Conservation (phyloP, 768 basidiomycete species). For the Antrodiella citrinella region DNA sequence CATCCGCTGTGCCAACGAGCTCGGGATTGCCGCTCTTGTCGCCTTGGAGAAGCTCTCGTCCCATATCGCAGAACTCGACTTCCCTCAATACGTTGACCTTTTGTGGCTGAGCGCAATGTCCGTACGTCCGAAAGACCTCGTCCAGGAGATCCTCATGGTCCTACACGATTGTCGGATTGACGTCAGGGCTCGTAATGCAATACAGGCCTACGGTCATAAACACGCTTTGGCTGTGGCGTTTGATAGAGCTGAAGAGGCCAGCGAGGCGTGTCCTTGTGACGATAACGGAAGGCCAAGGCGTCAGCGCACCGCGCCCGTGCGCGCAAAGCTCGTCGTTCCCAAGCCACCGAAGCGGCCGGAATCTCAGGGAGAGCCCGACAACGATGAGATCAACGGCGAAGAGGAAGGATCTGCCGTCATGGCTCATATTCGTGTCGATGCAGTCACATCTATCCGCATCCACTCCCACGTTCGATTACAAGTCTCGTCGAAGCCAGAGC, state of each 20-base stretch:
- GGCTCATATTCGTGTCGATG: slow-evolving; percentile 50
- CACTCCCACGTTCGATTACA: slow-evolving; percentile 61
- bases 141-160: slow-evolving; percentile 54
- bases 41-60: slow-evolving; percentile 47
- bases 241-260: slow-evolving; percentile 60
- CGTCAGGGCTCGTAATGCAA: slow-evolving; percentile 15
- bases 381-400: not conserved
- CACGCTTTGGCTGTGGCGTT: slow-evolving; percentile 50
- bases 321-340: slow-evolving; percentile 34
- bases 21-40: slow-evolving; percentile 48
- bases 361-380: too few species aligned
- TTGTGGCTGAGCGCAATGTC: slow-evolving; percentile 44
- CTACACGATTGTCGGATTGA: slow-evolving; percentile 39
- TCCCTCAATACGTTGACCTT: slow-evolving; percentile 41
- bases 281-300: slow-evolving; percentile 46
- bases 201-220: slow-evolving; percentile 41
- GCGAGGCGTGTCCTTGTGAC: slow-evolving; percentile 58
- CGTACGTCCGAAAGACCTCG: slow-evolving; percentile 41
- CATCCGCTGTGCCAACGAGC: slow-evolving; percentile 45
- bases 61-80: slow-evolving; percentile 33
- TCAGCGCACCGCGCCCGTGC: slow-evolving; percentile 35
- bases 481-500: slow-evolving; percentile 44
- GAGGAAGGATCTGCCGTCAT: slow-evolving; percentile 27
- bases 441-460: slow-evolving; percentile 39
- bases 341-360: slow-evolving; percentile 25